Conservation (phyloP, 257 asterid genomes). For the Fraxinus pennsylvanica region DNA sequence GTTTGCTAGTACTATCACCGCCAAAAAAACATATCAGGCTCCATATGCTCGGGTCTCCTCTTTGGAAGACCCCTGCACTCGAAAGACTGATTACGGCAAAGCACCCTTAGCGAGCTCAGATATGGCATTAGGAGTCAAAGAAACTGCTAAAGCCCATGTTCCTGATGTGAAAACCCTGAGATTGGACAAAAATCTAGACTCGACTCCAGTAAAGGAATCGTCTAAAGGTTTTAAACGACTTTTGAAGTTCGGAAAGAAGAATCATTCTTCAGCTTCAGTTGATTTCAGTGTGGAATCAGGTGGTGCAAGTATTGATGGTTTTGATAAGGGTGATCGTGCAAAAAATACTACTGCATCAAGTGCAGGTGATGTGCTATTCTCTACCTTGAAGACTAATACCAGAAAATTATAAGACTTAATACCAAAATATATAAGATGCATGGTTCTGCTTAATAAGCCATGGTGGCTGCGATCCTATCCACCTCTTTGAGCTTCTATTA, state of each 20-base stretch:
- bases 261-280: slow-evolving; percentile 51
- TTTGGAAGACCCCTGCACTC: slow-evolving; percentile 60
- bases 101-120: slow-evolving; percentile 34
- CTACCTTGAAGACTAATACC: slow-evolving; percentile 4
- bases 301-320: slow-evolving; percentile 43
- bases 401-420: neutral
- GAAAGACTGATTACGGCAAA: slow-evolving; percentile 45
- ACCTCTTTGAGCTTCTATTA: neutral
- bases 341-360: slow-evolving; percentile 46
- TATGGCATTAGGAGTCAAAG: slow-evolving; percentile 27
- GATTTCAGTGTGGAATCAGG: slow-evolving; percentile 69
- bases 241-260: slow-evolving; percentile 85
- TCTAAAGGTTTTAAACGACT: slow-evolving; percentile 80
- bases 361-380: slow-evolving; percentile 58
- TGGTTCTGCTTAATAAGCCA: slow-evolving; percentile 1
- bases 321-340: slow-evolving; percentile 40
- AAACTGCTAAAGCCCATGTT: slow-evolving; percentile 44
- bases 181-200: slow-evolving; percentile 45
- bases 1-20: slow-evolving; percentile 22
- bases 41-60: slow-evolving; percentile 74
- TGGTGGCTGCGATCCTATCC: neutral
- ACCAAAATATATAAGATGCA: neutral
- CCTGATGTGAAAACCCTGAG: slow-evolving; percentile 43
- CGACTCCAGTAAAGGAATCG: slow-evolving; percentile 55
- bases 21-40: slow-evolving; percentile 53